Percentiles rank a stretch among this genome's conserved stretches.
Evolutionary conservation across 257 asterid genomes (phyloP).

Genomic region (Pogostemon cablin): DNA sequence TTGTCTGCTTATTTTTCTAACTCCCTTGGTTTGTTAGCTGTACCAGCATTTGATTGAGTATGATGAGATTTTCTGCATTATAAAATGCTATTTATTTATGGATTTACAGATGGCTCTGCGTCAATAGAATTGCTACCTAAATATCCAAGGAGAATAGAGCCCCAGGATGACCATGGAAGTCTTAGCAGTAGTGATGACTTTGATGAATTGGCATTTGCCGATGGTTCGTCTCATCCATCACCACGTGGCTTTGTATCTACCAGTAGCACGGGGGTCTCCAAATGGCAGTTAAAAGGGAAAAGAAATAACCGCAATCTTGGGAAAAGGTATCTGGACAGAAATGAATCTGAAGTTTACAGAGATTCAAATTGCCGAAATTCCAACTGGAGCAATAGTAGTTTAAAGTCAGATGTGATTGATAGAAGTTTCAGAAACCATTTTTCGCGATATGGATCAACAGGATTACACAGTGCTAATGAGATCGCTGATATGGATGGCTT

Average conservation of each 20-base stretch:
- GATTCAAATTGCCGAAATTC: constrained; percentile 44
- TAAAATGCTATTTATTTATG: constrained; percentile 31
- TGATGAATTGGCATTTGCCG: constrained; percentile 58
- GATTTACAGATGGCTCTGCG: constrained; percentile 77
- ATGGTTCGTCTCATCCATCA: constrained; percentile 55
- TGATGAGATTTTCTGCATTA: background rate
- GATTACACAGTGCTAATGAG: constrained; percentile 40
- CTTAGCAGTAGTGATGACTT: constrained; percentile 74
- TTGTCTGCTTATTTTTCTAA: constrained; percentile 15
- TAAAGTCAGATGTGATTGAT: constrained; percentile 40
- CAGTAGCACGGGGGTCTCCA: constrained; percentile 55
- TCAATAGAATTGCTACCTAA: constrained; percentile 86
- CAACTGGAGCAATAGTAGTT: constrained; percentile 46
- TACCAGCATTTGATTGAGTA: background rate
- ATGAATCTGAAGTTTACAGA: constrained; percentile 50
- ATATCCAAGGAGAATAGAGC: constrained; percentile 66
- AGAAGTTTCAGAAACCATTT: constrained; percentile 41
- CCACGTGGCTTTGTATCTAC: constrained; percentile 42
- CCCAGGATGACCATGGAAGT: constrained; percentile 70
- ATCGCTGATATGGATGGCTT: constrained; percentile 46
- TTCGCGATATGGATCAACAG: constrained; percentile 52
- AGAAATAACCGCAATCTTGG: constrained; percentile 66
- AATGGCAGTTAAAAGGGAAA: constrained; percentile 85
- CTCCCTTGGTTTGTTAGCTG: constrained; percentile 3
- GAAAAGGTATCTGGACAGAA: constrained; percentile 56